Evolutionary conservation across 768 basidiomycete species (phyloP).

Genomic region (Leccinum broughii): DNA sequence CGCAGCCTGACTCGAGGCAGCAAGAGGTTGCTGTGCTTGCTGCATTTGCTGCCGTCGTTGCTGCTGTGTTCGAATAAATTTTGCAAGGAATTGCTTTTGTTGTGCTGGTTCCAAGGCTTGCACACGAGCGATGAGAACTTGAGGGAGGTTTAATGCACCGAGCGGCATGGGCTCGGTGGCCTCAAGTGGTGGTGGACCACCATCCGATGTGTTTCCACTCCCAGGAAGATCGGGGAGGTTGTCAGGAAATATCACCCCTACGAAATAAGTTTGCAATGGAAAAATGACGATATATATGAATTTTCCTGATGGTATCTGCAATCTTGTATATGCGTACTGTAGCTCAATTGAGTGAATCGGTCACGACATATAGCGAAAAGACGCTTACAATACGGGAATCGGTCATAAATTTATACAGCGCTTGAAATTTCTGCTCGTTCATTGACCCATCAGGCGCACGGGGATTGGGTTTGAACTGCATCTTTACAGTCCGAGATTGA

Average conservation of each 20-base stretch:
- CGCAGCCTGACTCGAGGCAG: slow-evolving; percentile 13
- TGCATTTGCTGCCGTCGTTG: slow-evolving; percentile 30
- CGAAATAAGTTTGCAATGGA: slow-evolving; percentile 35
- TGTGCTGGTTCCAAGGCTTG: slow-evolving; percentile 25
- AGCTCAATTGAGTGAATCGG: slow-evolving; percentile 2
- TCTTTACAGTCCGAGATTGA: slow-evolving; percentile 36
- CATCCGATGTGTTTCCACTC: slow-evolving; percentile 17
- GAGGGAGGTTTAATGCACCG: slow-evolving; percentile 6
- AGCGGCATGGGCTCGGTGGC: slow-evolving; percentile 6
- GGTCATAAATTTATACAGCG: slow-evolving; percentile 43
- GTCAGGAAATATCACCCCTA: slow-evolving; percentile 52
- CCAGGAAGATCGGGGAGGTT: slow-evolving; percentile 49
- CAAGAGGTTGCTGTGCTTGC: slow-evolving; percentile 22
- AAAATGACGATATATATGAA: slow-evolving; percentile 51
- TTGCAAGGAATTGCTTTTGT: slow-evolving; percentile 23
- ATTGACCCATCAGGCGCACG: slow-evolving; percentile 34
- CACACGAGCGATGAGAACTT: slow-evolving; percentile 18
- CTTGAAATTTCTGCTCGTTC: slow-evolving; percentile 46
- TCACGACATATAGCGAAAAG: background rate
- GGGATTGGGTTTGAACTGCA: slow-evolving; percentile 40
- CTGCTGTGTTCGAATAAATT: slow-evolving; percentile 15
- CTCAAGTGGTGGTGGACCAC: slow-evolving; percentile 1
- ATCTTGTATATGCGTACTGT: slow-evolving; percentile 54
- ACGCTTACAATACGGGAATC: slow-evolving; percentile 47
- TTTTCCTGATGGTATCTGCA: slow-evolving; percentile 44